A percentile compares a stretch with the other conserved stretches of the same genome.
These are phyloP conservation scores for Penicillium sumatraense DNA, from an alignment of 2,329 filamentous ascomycete species.

Conservation along the genomic window DNA sequence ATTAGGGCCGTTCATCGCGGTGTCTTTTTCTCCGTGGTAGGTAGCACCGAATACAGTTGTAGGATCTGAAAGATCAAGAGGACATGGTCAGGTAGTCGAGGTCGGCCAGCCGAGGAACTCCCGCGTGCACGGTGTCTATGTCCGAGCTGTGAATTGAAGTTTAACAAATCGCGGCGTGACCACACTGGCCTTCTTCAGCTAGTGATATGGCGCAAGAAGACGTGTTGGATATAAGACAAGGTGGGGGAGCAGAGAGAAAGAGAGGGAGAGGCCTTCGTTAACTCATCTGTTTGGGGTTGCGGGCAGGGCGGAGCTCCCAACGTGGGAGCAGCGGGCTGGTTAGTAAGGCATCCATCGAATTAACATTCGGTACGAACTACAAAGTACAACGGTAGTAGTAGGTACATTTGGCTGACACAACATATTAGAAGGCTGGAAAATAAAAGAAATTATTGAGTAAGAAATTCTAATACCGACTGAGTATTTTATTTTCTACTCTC, in stretches of 20 bases:
- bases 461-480: no score
- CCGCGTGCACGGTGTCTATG: conserved; percentile 9
- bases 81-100: conserved; percentile 34
- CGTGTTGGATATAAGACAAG: conserved; percentile 10
- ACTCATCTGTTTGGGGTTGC: conserved; percentile 36
- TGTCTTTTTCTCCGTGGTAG: conserved; percentile 20
- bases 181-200: not conserved
- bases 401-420: no score
- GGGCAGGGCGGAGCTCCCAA: conserved; percentile 32
- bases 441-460: no score
- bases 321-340: conserved; percentile 27
- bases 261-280: conserved; percentile 23
- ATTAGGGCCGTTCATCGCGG: conserved; percentile 44
- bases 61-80: conserved; percentile 32
- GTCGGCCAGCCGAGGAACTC: conserved; percentile 18
- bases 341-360: conserved; percentile 18
- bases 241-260: conserved; percentile 12
- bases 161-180: not conserved
- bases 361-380: no score
- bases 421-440: no score
- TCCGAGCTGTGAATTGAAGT: conserved; percentile 12
- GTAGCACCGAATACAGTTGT: conserved; percentile 30
- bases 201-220: conserved; percentile 2
- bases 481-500: not conserved
- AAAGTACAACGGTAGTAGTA: no score